A percentile compares a stretch with the other conserved stretches of the same genome.
Evolutionary conservation across 1,139 yeast genomes (phyloP).

Genomic region (Meyerozyma smithsonii): DNA sequence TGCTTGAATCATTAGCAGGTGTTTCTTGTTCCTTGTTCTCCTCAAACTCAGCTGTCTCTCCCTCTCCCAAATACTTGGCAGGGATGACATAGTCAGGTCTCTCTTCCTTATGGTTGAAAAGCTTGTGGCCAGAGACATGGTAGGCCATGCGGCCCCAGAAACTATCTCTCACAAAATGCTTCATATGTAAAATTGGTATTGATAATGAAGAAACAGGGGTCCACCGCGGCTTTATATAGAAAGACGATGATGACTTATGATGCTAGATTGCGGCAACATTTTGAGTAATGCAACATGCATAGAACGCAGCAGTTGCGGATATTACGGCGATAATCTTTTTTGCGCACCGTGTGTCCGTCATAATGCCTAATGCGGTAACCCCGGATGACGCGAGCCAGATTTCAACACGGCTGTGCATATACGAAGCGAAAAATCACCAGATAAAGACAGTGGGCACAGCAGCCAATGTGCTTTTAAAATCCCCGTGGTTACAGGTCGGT

Average conservation of each 20-base stretch:
- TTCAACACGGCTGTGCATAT: not conserved
- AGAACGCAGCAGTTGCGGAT: not conserved
- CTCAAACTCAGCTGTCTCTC: not conserved
- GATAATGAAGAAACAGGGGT: not conserved
- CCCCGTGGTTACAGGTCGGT: too few species aligned
- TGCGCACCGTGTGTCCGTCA: not conserved
- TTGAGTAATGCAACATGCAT: not conserved
- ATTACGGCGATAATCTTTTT: not conserved
- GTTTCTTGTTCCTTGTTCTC: not conserved
- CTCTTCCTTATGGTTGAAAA: constrained; percentile 30
- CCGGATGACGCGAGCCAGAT: not conserved
- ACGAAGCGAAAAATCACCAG: not conserved
- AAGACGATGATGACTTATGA: not conserved
- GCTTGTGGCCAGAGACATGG: constrained; percentile 27
- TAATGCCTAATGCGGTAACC: not conserved
- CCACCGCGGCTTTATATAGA: not conserved
- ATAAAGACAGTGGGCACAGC: too few species aligned
- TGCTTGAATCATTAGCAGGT: too few species aligned
- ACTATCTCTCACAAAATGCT: constrained; percentile 16
- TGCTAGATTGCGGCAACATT: not conserved
- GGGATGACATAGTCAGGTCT: constrained; percentile 27
- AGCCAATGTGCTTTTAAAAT: too few species aligned
- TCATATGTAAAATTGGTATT: not conserved
- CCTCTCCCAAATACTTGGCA: constrained; percentile 20
- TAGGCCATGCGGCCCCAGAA: constrained; percentile 31